phyloP scores from a whole-genome alignment of 495 filamentous ascomycete genomes.

The Aspergillus taichungensis region DNA sequence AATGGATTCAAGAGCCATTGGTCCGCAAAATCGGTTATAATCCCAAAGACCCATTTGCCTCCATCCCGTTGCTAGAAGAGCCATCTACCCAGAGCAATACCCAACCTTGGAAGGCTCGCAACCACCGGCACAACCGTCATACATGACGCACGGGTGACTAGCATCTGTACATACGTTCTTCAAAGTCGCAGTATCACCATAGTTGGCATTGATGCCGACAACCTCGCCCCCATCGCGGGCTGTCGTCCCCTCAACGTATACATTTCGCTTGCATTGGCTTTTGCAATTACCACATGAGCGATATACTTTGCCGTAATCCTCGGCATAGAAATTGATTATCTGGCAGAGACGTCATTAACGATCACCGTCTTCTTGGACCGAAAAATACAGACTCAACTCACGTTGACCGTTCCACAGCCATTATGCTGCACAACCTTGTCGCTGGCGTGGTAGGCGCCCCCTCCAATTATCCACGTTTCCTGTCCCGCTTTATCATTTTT shows the following conservation, averaged over 20 bases:
- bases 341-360: background rate
- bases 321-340: slow-evolving; percentile 37
- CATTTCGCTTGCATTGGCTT: slow-evolving; percentile 16
- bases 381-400: slow-evolving; percentile 22
- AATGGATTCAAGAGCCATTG: too few relatives aligned
- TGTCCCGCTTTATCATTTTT: slow-evolving; percentile 12
- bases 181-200: slow-evolving; percentile 25
- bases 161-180: slow-evolving; percentile 12
- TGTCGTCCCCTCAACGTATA: slow-evolving; percentile 13
- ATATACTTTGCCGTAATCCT: slow-evolving; percentile 21
- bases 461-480: slow-evolving; percentile 35
- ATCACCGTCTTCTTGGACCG: background rate
- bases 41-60: too few relatives aligned
- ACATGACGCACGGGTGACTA: slow-evolving; percentile 3
- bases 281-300: slow-evolving; percentile 19
- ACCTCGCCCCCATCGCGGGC: slow-evolving; percentile 12
- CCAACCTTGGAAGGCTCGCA: slow-evolving; percentile 13
- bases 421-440: slow-evolving; percentile 61
- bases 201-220: slow-evolving; percentile 19
- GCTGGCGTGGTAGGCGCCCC: slow-evolving; percentile 44
- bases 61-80: too few relatives aligned
- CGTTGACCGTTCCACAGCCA: slow-evolving; percentile 46
- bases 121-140: slow-evolving; percentile 11
- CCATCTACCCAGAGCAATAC: slow-evolving; percentile 10
- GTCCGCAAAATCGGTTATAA: too few relatives aligned